These are phyloP conservation scores for Colletotrichum siamense DNA, from an alignment of 2,329 filamentous ascomycete species.

Conservation along the genomic window DNA sequence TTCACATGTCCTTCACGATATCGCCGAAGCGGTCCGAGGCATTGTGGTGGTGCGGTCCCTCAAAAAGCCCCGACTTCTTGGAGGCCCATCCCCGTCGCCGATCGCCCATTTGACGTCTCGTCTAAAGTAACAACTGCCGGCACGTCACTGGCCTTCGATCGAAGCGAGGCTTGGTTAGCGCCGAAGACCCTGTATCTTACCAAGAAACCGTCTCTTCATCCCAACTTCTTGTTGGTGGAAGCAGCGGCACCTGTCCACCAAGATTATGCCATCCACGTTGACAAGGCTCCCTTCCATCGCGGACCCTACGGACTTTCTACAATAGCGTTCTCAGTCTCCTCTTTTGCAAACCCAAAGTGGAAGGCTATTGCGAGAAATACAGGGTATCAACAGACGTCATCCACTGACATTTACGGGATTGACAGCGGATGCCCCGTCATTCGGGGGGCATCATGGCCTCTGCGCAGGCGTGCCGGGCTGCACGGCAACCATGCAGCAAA, in stretches of 20 bases:
- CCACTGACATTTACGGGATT: not conserved
- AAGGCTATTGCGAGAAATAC: not conserved
- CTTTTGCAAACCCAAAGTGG: not conserved
- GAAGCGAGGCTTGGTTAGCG: not conserved
- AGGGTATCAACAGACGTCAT: not conserved
- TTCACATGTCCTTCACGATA: not conserved
- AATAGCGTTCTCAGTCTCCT: not conserved
- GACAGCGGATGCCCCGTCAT: not conserved
- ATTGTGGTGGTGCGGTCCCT: not conserved
- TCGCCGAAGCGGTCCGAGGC: not conserved
- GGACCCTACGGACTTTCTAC: not conserved
- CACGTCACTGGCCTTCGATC: not conserved
- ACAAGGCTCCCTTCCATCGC: not conserved
- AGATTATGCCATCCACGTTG: not conserved
- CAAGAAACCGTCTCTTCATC: not conserved
- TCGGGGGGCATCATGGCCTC: not conserved
- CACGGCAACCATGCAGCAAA: not conserved
- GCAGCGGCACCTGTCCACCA: not conserved
- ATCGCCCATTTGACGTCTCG: slow-evolving; percentile 4
- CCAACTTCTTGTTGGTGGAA: not conserved
- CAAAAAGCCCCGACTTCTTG: not conserved
- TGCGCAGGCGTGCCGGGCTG: not conserved
- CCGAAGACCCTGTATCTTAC: not conserved
- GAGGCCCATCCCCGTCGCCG: not conserved
- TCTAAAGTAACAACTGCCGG: not conserved